Conservation (phyloP, 139 green algal genomes). For the Edaphochlamys debaryana region DNA sequence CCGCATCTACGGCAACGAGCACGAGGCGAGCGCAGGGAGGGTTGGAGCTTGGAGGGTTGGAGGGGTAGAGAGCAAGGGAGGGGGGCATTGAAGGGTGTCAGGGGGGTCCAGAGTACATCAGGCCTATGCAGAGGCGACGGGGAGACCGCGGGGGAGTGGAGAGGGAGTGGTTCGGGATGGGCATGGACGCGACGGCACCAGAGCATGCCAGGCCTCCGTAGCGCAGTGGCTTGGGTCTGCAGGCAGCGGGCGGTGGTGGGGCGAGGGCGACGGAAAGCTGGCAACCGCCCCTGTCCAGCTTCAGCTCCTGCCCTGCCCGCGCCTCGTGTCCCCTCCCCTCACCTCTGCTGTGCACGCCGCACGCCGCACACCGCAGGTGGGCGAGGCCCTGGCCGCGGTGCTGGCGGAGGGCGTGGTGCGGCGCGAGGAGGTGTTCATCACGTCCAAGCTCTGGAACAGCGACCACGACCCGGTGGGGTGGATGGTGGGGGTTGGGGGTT, state of each 20-base stretch:
- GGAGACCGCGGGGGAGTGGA: too few species aligned
- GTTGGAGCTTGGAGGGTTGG: too few species aligned
- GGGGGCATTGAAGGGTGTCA: too few species aligned
- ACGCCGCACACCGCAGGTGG: slow-evolving; percentile 37
- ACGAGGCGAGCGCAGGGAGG: slow-evolving; percentile 43
- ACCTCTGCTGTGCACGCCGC: not conserved
- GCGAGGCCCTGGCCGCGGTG: slow-evolving; percentile 55
- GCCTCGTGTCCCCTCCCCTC: not conserved
- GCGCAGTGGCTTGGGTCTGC: too few species aligned
- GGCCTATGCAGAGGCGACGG: too few species aligned
- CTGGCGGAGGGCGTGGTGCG: slow-evolving; percentile 60
- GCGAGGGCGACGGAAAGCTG: too few species aligned
- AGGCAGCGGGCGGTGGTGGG: too few species aligned
- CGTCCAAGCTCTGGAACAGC: slow-evolving; percentile 73
- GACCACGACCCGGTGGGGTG: slow-evolving; percentile 58
- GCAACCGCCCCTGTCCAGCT: not conserved
- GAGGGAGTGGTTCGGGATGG: too few species aligned
- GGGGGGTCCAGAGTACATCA: too few species aligned
- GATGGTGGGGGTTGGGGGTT: too few species aligned
- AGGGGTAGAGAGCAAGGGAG: not conserved
- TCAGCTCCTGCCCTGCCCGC: not conserved
- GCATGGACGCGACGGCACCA: too few species aligned
- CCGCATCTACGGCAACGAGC: slow-evolving; percentile 63
- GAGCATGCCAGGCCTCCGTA: too few species aligned
- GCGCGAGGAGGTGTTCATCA: slow-evolving; percentile 75